A percentile compares a stretch with the other conserved stretches of the same genome.
These are phyloP conservation scores for Candida mesenterica DNA, from an alignment of 1,139 yeast genomes.

Conservation along the genomic window DNA sequence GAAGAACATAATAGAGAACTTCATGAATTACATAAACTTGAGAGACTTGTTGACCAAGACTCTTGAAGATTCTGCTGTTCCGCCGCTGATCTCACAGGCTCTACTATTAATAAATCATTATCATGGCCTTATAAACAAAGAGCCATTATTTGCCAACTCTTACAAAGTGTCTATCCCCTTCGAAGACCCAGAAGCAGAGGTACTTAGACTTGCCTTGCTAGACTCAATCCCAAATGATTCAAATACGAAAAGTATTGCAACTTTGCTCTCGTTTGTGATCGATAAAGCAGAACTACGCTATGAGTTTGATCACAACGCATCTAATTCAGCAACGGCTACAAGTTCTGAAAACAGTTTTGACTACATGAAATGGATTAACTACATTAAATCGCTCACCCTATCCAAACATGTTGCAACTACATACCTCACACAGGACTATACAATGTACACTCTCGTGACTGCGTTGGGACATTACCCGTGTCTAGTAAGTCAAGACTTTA, in stretches of 20 bases:
- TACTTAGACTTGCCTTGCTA: constrained; percentile 10
- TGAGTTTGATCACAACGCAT: constrained; percentile 1
- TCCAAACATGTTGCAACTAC: constrained; percentile 8
- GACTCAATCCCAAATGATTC: constrained; percentile 7
- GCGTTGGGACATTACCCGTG: constrained; percentile 48
- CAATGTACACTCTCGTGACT: constrained; percentile 31
- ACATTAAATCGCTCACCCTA: constrained; percentile 13
- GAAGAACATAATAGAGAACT: constrained; percentile 19
- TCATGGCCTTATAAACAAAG: constrained; percentile 11
- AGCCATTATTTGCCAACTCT: constrained; percentile 10
- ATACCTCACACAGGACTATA: constrained; percentile 11
- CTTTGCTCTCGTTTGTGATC: constrained; percentile 9
- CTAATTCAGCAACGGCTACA: neutral
- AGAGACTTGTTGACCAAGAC: constrained; percentile 3
- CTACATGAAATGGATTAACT: constrained; percentile 25
- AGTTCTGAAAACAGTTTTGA: constrained; percentile 10
- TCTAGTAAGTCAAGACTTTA: constrained; percentile 31
- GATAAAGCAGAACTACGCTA: constrained; percentile 6
- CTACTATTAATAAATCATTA: constrained; percentile 17
- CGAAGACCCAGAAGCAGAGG: constrained; percentile 19
- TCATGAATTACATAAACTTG: constrained; percentile 14
- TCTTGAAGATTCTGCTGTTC: constrained; percentile 1
- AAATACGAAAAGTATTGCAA: constrained; percentile 5
- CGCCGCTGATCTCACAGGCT: constrained; percentile 11
- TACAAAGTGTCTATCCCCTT: constrained; percentile 22